Evolutionary conservation across 768 basidiomycete genomes (phyloP), one percentile per base, ranked within the genome.

Genomic region (Agaricus subrufescens): DNA sequence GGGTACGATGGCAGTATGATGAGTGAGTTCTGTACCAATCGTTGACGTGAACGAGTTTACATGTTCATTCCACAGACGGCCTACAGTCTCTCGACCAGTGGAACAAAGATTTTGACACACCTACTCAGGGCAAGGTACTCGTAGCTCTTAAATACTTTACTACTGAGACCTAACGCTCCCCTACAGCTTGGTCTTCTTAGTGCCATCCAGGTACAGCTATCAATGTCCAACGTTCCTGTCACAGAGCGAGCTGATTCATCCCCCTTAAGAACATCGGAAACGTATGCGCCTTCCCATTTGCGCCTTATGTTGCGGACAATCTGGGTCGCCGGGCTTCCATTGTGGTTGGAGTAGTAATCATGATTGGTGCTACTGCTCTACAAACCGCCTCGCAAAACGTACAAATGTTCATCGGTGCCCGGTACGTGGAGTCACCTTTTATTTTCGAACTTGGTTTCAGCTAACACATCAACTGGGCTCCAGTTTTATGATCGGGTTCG

Each of bases 371-470:
- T 11, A 82, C 80, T 4, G 78, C 76, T 40, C 34, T 86, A 43
- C 86, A 87, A 63, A 79, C 82, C 0, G 82, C 82, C 9, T 75
- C 84, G 6, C 74, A 80, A 56, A 80, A 78, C 39, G 75, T 85
- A 39, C 75, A 76, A 47, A 83, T 85, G 80, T 87, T 87, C 71
- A 84, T 86, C 59, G 84, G 83, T 30, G 81, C 85, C 53, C 79
- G 85, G 76, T 80, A 58, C 39, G 70, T 71, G 26, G 45, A 42
- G 46, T 14, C 14, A 8, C 37, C 37, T 38, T 38, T 19, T 19
- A 19, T 19, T 19, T 19, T 19, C 19, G 37, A 7, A 14, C 7
- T 38, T 7, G 37, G 14, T 7, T 38, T 8, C 37, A 38, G 37
- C 37, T 38, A 38, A 7, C 14, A 38, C 7, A 38, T 7, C 8